Evolutionary conservation across 2,329 filamentous ascomycete species (phyloP).

Genomic region (Alternaria tenuissima): DNA sequence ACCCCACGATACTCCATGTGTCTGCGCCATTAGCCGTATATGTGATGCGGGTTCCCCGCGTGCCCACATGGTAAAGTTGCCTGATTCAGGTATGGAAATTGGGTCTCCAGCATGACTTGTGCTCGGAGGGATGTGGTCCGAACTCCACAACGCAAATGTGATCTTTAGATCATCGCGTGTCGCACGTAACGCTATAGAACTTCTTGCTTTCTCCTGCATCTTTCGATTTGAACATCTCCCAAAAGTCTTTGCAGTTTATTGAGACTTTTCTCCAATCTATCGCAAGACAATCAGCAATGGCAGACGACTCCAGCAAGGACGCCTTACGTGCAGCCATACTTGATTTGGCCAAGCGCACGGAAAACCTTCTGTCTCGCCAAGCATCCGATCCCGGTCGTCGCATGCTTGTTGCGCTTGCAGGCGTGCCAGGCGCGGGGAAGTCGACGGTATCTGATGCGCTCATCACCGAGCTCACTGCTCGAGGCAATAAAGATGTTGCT

Average conservation of each 20-base stretch:
- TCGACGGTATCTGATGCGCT: conserved; percentile 36
- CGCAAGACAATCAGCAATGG: conserved; percentile 11
- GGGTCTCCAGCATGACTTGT: conserved; percentile 16
- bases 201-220: not conserved
- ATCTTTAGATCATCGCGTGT: conserved; percentile 1
- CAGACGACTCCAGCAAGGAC: conserved; percentile 16
- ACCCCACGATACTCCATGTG: conserved; percentile 15
- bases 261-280: not conserved
- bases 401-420: conserved; percentile 37
- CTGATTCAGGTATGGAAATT: conserved; percentile 10
- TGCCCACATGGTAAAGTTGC: conserved; percentile 14
- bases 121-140: conserved; percentile 32
- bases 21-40: conserved; percentile 7
- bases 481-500: conserved; percentile 27
- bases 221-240: not conserved
- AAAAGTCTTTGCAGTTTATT: not conserved
- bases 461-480: conserved; percentile 28
- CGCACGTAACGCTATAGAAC: not conserved
- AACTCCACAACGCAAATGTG: conserved; percentile 18
- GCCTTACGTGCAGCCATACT: conserved; percentile 22
- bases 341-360: conserved; percentile 29
- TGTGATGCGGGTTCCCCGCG: conserved; percentile 10
- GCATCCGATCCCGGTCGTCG: conserved; percentile 28
- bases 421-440: conserved; percentile 40
- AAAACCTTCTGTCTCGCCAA: conserved; percentile 31